Percentiles rank a stretch among this genome's conserved stretches.
Evolutionary conservation across 306 rosid species (phyloP).

Genomic region (Cucurbita argyrosperma): DNA sequence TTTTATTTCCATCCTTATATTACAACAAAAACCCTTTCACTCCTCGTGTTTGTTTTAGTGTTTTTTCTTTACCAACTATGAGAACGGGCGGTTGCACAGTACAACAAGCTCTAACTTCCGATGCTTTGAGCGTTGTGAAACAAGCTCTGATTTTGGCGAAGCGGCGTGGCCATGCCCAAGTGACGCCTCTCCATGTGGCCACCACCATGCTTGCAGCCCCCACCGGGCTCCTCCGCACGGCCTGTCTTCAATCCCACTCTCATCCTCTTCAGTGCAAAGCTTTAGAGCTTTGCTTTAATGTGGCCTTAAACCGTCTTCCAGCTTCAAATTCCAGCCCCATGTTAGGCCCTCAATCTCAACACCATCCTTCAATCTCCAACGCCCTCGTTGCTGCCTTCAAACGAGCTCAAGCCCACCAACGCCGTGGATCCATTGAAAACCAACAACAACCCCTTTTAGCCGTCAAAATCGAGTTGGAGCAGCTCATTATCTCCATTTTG

Average conservation of each 20-base stretch:
- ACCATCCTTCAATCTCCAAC: conserved; percentile 66
- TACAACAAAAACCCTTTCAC: no score
- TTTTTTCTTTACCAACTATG: conserved; percentile 13
- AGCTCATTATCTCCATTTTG: conserved; percentile 70
- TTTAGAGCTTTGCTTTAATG: conserved; percentile 94
- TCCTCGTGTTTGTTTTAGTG: no score
- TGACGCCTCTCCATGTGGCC: conserved; percentile 95
- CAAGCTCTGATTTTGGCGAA: conserved; percentile 62
- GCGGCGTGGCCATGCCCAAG: conserved; percentile 91
- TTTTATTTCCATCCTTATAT: no score
- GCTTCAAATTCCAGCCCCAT: conserved; percentile 65
- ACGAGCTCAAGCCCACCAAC: conserved; percentile 91
- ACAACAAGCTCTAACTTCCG: conserved; percentile 73
- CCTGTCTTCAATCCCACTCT: conserved; percentile 86
- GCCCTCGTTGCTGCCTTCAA: conserved; percentile 97
- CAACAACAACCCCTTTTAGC: conserved; percentile 84
- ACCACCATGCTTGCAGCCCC: conserved; percentile 58
- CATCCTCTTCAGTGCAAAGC: conserved; percentile 98
- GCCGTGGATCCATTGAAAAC: conserved; percentile 86
- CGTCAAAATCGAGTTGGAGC: conserved; percentile 75
- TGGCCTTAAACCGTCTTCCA: conserved; percentile 79
- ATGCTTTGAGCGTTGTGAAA: conserved; percentile 56
- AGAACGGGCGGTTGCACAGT: conserved; percentile 68
- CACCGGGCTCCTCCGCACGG: conserved; percentile 51
- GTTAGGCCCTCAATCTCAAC: conserved; percentile 34